Base-by-base conservation (phyloP, 305 asterid genomes). In the Euphrasia arctica region DNA sequence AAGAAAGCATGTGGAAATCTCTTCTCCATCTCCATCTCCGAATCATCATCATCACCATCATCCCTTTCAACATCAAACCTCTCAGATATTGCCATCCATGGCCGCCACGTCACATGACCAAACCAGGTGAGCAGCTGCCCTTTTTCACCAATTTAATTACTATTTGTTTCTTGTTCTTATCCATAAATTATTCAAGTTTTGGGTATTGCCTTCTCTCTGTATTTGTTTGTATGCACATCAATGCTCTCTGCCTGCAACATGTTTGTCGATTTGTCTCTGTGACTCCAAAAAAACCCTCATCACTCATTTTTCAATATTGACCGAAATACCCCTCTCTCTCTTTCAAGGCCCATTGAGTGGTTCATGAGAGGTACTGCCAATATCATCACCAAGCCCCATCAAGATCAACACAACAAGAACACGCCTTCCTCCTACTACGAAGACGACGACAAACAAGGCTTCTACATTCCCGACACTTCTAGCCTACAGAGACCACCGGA, bases 1-100 rank as follows among this genome's bases (percentile, higher is more conserved):
- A 89, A 89, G 96, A 89, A 89, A 89, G 92, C 96, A 47, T 79
- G 96, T 84, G 95, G 96, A 89, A 87, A 1, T 10, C 34, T 51
- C 74, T 22, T 29, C 77, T 60, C 73, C 66, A 54, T 9, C 68
- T 39, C 42, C 14, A 1, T 9, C 10, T 2, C 45, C 47, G 47
- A 7, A 6, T 2, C 13, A 9, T 9, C 6, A 0, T 1, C 14
- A 11, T 4, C 8, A 5, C 1, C 9, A 7, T 39, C 43, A 39
- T 39, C 43, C 9, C 10, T 39, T 39, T 6, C 11, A 6, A 39
- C 43, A 34, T 34, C 41, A 39, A 39, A 58, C 63, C 39, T 18
- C 78, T 54, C 74, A 67, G 2, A 8, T 9, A 6, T 71, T 67
- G 45, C 70, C 76, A 52, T 13, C 73, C 8, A 63, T 61, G 62